Evolutionary conservation across 208 protist genomes (phyloP).

Genomic region (Acanthamoeba polyphaga): DNA sequence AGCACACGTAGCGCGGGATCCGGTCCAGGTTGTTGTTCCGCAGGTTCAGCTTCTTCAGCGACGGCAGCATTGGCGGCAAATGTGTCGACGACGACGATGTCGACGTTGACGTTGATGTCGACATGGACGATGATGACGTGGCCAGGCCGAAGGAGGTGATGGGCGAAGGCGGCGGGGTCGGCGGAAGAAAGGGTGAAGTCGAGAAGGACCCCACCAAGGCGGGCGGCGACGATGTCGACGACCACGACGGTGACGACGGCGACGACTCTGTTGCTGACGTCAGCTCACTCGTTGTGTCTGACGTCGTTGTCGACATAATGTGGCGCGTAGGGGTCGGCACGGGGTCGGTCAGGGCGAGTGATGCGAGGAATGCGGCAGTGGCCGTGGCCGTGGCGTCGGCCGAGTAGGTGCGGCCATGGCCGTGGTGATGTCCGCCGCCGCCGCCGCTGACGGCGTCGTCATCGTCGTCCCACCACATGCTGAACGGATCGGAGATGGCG

Average conservation of each 20-base stretch:
- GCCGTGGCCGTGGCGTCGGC: conserved; percentile 21
- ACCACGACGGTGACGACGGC: not conserved
- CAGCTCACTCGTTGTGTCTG: not conserved
- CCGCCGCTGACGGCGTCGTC: not conserved
- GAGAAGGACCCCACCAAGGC: not conserved
- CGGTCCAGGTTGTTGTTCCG: conserved; percentile 63
- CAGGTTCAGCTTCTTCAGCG: conserved; percentile 31
- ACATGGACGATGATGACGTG: not conserved
- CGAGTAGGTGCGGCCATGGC: not conserved
- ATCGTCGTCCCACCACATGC: conserved; percentile 51
- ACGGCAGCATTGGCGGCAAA: conserved; percentile 14
- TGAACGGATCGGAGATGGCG: conserved; percentile 47
- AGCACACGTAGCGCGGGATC: conserved; percentile 60
- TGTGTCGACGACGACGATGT: not conserved
- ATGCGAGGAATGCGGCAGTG: conserved; percentile 46
- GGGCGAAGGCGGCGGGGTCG: conserved; percentile 7
- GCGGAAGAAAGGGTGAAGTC: not conserved
- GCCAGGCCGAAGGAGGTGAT: not conserved
- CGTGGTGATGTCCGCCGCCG: no score
- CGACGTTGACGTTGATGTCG: not conserved
- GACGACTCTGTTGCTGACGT: no score
- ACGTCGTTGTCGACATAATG: not conserved
- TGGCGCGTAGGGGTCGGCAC: not conserved
- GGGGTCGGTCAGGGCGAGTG: conserved; percentile 30
- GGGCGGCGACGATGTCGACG: not conserved